Evolutionary conservation across 192 early-diverging fungal genomes (phyloP), one percentile per base, ranked within the genome.

Genomic region (Entomortierella chlamydospora): DNA sequence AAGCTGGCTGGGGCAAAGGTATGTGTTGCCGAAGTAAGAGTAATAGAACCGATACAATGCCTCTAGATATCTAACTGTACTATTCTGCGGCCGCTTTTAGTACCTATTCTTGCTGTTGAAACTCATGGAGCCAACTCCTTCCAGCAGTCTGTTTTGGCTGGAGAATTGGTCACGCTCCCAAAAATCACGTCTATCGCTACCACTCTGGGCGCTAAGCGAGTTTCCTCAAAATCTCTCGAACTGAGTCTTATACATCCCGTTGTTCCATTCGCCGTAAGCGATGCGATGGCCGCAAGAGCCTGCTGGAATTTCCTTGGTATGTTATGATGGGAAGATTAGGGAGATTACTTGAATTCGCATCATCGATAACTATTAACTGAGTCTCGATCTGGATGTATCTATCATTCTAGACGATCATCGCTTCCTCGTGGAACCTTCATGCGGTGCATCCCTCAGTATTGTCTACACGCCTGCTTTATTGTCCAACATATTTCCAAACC

Each of bases 91-190:
- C 4, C 34, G 10, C 34, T 10, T 37, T 10, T 37, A 74, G 92
- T 93, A 0, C 92, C 92, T 31, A 77, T 92, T 5, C 87, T 93
- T 81, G 90, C 92, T 2, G 89, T 90, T 9, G 92, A 93, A 66
- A 93, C 92, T 1, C 88, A 91, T 79, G 90, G 90, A 50, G 89
- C 88, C 51, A 91, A 91, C 72, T 85, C 88, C 11, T 92, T 93
- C 57, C 92, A 92, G 63, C 82, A 85, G 20, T 80, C 91, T 13
- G 85, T 91, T 20, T 70, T 89, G 57, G 82, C 82, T 41, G 90
- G 86, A 37, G 80, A 86, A 30, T 37, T 86, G 31, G 70, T 84
- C 0, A 76, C 84, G 17, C 59, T 89, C 7, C 61, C 74, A 15
- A 77, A 74, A n/a, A 81, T 83, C 39, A 82, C 81, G 3, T 88